phyloP scores from a whole-genome alignment of 2,329 filamentous ascomycete genomes.

The Trichothecium roseum region DNA sequence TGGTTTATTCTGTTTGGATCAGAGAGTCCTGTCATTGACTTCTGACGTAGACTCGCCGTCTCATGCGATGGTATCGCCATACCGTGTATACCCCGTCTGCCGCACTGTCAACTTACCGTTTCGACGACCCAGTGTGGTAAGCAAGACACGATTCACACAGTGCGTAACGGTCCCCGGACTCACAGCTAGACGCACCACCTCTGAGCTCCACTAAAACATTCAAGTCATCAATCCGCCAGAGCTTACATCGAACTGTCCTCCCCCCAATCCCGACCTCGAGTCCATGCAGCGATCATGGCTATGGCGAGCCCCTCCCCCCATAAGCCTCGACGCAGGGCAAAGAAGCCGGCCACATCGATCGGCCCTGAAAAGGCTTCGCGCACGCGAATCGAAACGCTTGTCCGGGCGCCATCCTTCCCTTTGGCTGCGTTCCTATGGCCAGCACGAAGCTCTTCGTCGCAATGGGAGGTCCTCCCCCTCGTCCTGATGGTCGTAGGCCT shows the following conservation, averaged over 20 bases:
- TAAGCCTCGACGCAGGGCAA: slow-evolving; percentile 48
- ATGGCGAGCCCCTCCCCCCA: slow-evolving; percentile 46
- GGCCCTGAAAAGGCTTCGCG: slow-evolving; percentile 18
- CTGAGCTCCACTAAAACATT: slow-evolving; percentile 10
- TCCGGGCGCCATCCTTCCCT: slow-evolving; percentile 66
- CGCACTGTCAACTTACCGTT: slow-evolving; percentile 1
- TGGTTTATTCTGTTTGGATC: no score
- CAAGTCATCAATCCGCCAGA: slow-evolving; percentile 7
- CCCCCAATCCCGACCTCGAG: background rate
- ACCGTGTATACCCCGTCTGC: background rate
- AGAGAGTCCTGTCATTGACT: no score
- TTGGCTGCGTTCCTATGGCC: slow-evolving; percentile 93
- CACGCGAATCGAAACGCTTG: slow-evolving; percentile 28
- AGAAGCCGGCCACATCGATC: slow-evolving; percentile 33
- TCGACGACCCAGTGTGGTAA: slow-evolving; percentile 2
- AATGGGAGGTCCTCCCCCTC: slow-evolving; percentile 85
- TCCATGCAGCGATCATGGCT: slow-evolving; percentile 16
- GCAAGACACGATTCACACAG: no score
- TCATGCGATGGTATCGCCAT: no score
- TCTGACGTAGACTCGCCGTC: no score
- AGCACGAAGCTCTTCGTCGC: slow-evolving; percentile 68
- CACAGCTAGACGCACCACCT: slow-evolving; percentile 6
- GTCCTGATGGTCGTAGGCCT: slow-evolving; percentile 84
- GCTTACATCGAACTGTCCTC: no score
- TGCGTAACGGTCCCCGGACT: slow-evolving; percentile 7